A percentile compares a stretch with the other conserved stretches of the same genome.
phyloP scores from a whole-genome alignment of 371 early-diverging fungal species.

The Rhizomucor miehei region DNA sequence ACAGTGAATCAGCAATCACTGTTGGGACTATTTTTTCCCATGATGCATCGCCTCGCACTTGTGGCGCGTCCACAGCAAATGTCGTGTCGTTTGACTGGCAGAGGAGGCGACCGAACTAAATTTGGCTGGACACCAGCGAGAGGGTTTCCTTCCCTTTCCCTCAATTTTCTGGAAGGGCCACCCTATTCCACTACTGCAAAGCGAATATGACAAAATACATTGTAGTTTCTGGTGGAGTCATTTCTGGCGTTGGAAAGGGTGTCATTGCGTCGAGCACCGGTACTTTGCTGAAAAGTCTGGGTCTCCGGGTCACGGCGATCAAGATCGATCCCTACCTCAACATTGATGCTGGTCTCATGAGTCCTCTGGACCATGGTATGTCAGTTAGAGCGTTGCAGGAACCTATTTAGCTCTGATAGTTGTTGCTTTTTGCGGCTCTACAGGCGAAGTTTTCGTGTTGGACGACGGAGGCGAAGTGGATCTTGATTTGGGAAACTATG shows the following conservation, averaged over 20 bases:
- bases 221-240: constrained; percentile 97
- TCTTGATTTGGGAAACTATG: constrained; percentile 99
- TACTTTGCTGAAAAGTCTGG: constrained; percentile 90
- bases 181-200: no score
- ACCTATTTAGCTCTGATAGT: no score
- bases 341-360: constrained; percentile 97
- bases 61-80: no score
- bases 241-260: constrained; percentile 99
- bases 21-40: no score
- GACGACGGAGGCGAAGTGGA: constrained; percentile 99
- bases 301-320: constrained; percentile 94
- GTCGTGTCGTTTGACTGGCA: no score
- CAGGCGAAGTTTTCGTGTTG: constrained; percentile 98
- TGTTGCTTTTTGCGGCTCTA: no score
- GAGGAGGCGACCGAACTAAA: no score
- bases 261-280: constrained; percentile 98
- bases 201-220: constrained; percentile 84
- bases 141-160: no score
- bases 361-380: constrained; percentile 96
- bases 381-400: background rate
- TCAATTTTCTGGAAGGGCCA: no score
- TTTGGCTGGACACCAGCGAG: no score
- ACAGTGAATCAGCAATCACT: no score
- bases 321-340: constrained; percentile 99
- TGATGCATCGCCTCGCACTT: no score